Conservation (phyloP, 345 rosid species). For the Gossypium longicalyx region DNA sequence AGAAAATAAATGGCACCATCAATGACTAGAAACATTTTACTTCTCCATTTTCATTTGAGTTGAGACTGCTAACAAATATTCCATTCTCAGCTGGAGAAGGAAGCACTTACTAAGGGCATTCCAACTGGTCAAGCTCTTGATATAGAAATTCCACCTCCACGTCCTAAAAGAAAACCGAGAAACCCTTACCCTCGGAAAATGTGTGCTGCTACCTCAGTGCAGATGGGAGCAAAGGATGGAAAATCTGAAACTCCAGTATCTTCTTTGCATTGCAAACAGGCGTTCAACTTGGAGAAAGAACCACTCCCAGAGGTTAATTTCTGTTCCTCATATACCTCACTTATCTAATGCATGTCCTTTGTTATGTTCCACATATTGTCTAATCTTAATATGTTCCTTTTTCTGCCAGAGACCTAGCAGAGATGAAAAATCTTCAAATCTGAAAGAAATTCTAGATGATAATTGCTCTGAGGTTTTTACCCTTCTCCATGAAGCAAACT, state of each 20-base stretch:
- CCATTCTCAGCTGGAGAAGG: slow-evolving; percentile 82
- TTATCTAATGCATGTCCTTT: background rate
- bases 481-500: slow-evolving; percentile 44
- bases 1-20: background rate
- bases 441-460: slow-evolving; percentile 55
- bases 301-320: slow-evolving; percentile 54
- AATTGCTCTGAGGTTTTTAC: slow-evolving; percentile 63
- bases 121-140: slow-evolving; percentile 68
- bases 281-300: slow-evolving; percentile 56
- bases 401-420: slow-evolving; percentile 44
- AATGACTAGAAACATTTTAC: background rate
- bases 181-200: slow-evolving; percentile 95
- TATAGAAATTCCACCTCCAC: slow-evolving; percentile 93
- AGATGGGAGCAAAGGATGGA: slow-evolving; percentile 45
- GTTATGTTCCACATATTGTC: slow-evolving; percentile 10
- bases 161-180: slow-evolving; percentile 90
- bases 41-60: slow-evolving; percentile 3
- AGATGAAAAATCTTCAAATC: slow-evolving; percentile 37
- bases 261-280: slow-evolving; percentile 41
- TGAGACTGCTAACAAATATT: slow-evolving; percentile 11
- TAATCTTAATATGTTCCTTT: slow-evolving; percentile 18
- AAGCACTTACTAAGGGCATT: slow-evolving; percentile 79
- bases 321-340: slow-evolving; percentile 4
- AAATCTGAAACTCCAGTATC: slow-evolving; percentile 41
- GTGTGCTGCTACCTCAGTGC: slow-evolving; percentile 31